Conservation (phyloP, 495 filamentous ascomycete species). For the Apiosordaria backusii region DNA sequence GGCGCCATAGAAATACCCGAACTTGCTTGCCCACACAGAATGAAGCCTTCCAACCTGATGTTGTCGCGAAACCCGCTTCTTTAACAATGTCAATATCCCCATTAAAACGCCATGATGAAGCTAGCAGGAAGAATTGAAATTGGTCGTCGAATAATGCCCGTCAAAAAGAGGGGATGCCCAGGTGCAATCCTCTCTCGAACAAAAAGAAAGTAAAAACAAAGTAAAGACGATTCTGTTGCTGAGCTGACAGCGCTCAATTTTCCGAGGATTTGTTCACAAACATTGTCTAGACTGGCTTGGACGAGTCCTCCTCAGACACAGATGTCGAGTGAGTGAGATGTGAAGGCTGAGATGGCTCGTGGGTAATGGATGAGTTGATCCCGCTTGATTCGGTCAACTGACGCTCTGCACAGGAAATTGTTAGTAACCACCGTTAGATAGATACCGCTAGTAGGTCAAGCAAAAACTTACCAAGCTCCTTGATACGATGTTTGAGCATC, state of each 20-base stretch:
- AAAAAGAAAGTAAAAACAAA: background rate
- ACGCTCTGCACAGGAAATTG: constrained; percentile 33
- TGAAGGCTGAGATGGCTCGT: constrained; percentile 34
- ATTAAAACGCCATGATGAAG: background rate
- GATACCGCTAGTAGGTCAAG: background rate
- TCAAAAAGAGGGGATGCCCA: background rate
- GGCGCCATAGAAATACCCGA: background rate
- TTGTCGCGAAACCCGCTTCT: background rate
- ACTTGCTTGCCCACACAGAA: background rate
- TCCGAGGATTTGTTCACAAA: background rate
- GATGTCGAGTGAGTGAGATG: constrained; percentile 28
- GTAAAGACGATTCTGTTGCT: background rate
- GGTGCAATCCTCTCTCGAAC: background rate
- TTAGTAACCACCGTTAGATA: constrained; percentile 6
- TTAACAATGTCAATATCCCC: background rate
- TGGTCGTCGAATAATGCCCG: no score
- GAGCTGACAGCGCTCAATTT: background rate
- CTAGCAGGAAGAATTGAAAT: background rate
- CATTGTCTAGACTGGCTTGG: background rate
- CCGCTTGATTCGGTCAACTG: constrained; percentile 33
- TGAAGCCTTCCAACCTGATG: background rate
- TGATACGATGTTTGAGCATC: constrained; percentile 80
- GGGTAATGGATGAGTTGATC: constrained; percentile 30
- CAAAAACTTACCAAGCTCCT: constrained; percentile 64
- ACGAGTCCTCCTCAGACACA: constrained; percentile 17